These are phyloP conservation scores for Candida sp. DNA, from an alignment of 1,139 yeast genomes.

Conservation along the genomic window DNA sequence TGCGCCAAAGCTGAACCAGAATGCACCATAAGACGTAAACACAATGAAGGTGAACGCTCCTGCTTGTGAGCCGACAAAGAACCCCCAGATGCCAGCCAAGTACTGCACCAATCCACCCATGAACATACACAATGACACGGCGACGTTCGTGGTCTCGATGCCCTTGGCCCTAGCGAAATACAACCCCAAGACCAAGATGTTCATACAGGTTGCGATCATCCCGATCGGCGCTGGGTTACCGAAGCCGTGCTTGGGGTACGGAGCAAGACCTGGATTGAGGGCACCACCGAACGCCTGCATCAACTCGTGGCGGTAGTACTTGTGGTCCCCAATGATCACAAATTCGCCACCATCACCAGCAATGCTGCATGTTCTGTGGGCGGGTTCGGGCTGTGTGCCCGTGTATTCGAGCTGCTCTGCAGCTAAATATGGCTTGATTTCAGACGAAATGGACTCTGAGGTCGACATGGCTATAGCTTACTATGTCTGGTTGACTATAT, in stretches of 20 bases:
- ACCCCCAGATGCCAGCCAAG: constrained; percentile 69
- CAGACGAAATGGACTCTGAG: too few species aligned
- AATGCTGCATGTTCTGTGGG: too few species aligned
- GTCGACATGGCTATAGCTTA: too few species aligned
- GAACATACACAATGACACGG: constrained; percentile 46
- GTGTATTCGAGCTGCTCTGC: too few species aligned
- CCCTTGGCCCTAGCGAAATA: constrained; percentile 43
- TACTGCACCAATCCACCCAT: constrained; percentile 68
- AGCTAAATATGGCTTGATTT: too few species aligned
- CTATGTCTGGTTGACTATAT: too few species aligned
- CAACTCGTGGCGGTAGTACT: too few species aligned
- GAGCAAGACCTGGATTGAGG: too few species aligned
- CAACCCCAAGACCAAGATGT: constrained; percentile 50
- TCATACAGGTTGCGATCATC: constrained; percentile 36
- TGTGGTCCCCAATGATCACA: too few species aligned
- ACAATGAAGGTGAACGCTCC: constrained; percentile 63
- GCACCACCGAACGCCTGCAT: too few species aligned
- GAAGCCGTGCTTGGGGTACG: constrained; percentile 34
- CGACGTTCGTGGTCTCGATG: constrained; percentile 34
- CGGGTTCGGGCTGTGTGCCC: too few species aligned
- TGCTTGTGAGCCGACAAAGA: constrained; percentile 54
- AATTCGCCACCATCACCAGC: too few species aligned
- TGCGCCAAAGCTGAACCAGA: constrained; percentile 71
- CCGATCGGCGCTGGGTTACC: constrained; percentile 71
- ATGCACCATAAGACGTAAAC: constrained; percentile 72